Percentiles rank a stretch among this genome's conserved stretches.
These are phyloP conservation scores for Collybia nuda DNA, from an alignment of 768 basidiomycete species.

Conservation along the genomic window DNA sequence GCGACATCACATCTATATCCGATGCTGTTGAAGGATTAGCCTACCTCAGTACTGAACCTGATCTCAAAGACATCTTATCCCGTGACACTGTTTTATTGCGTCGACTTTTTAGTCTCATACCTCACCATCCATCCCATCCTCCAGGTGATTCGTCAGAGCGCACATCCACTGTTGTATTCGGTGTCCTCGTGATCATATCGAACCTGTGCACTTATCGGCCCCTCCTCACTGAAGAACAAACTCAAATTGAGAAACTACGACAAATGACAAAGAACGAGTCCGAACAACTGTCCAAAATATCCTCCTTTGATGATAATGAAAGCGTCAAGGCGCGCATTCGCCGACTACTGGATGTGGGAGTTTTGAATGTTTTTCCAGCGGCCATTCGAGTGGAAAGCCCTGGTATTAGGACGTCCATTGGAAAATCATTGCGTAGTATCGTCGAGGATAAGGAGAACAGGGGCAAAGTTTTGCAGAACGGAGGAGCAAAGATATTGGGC, in stretches of 20 bases:
- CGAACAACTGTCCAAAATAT: conserved; percentile 25
- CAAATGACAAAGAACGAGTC: conserved; percentile 60
- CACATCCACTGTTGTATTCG: conserved; percentile 67
- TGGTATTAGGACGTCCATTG: conserved; percentile 57
- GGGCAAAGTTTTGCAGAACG: conserved; percentile 73
- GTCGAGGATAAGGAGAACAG: conserved; percentile 78
- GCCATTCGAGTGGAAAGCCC: conserved; percentile 63
- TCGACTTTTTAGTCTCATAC: conserved; percentile 55
- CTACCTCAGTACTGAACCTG: conserved; percentile 69
- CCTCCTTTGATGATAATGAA: conserved; percentile 61
- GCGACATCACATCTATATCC: conserved; percentile 40
- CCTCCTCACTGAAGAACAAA: conserved; percentile 75
- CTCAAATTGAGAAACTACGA: conserved; percentile 77
- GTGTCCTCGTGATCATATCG: conserved; percentile 69
- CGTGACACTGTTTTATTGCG: conserved; percentile 53
- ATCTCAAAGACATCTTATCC: conserved; percentile 63
- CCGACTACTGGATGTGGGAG: conserved; percentile 59
- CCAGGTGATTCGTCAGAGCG: conserved; percentile 19
- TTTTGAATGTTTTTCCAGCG: conserved; percentile 57
- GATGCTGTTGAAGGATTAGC: conserved; percentile 85
- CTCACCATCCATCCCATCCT: conserved; percentile 40
- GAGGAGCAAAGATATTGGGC: conserved; percentile 69
- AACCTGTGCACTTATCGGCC: conserved; percentile 76
- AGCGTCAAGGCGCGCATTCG: conserved; percentile 64
- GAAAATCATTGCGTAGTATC: conserved; percentile 66